Evolutionary conservation across 148 eudicot species (phyloP).

Genomic region (Rhododendron henanense): DNA sequence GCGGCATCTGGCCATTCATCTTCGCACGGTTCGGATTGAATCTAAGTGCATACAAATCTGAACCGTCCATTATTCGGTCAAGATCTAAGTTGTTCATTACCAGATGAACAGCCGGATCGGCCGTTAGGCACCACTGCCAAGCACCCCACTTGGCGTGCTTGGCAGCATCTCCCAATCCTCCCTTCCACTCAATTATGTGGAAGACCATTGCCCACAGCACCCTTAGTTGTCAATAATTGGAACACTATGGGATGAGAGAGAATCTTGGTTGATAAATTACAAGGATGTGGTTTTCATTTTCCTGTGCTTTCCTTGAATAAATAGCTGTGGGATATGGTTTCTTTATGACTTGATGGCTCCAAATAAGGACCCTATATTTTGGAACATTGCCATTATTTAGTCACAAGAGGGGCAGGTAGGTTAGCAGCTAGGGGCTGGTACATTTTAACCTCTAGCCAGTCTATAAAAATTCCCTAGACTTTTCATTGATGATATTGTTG

Average conservation of each 20-base stretch:
- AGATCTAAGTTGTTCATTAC: no score
- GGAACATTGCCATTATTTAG: conserved; percentile 11
- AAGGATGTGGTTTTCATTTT: neutral
- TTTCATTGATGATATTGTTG: no score
- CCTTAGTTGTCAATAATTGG: conserved; percentile 13
- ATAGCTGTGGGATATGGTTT: neutral
- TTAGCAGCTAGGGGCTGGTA: neutral
- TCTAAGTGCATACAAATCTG: no score
- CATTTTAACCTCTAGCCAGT: conserved; percentile 15
- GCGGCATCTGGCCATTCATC: no score
- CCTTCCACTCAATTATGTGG: conserved; percentile 32
- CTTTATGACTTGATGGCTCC: neutral
- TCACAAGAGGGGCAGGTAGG: conserved; percentile 11
- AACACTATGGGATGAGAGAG: neutral
- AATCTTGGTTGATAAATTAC: neutral
- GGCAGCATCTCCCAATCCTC: no score
- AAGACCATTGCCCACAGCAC: conserved; percentile 15
- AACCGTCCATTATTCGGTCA: no score
- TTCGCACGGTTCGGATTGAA: no score
- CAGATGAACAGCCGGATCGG: no score
- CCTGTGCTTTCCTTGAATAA: neutral
- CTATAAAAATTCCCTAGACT: neutral
- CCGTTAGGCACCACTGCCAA: no score
- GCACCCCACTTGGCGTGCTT: no score
- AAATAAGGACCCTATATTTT: conserved; percentile 2